phyloP scores from a whole-genome alignment of 192 early-diverging fungal genomes.

The Chytriomyces sp. region DNA sequence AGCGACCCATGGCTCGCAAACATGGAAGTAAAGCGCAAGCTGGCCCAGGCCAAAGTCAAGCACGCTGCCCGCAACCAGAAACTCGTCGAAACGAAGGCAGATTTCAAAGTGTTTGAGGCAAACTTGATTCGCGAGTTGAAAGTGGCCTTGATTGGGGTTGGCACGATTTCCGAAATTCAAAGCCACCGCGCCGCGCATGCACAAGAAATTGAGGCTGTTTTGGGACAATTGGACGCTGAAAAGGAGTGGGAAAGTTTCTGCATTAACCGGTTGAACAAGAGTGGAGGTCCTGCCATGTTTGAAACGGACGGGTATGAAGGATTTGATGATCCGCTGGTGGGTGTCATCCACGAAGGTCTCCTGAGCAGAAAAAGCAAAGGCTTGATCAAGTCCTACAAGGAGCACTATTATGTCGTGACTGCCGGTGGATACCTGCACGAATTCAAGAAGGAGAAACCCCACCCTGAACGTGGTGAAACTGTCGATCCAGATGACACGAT shows the following conservation, averaged over 20 bases:
- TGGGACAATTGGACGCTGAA: constrained; percentile 16
- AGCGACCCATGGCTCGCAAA: constrained; percentile 32
- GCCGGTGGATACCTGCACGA: constrained; percentile 33
- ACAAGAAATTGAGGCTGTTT: constrained; percentile 8
- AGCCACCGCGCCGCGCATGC: constrained; percentile 12
- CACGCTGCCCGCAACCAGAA: constrained; percentile 17
- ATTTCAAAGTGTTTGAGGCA: constrained; percentile 32
- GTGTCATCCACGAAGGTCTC: constrained; percentile 27
- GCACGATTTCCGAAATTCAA: constrained; percentile 8
- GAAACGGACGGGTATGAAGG: constrained; percentile 31
- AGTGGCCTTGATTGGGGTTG: constrained; percentile 24
- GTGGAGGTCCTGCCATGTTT: constrained; percentile 24
- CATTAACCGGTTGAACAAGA: constrained; percentile 11
- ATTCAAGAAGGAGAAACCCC: constrained; percentile 18
- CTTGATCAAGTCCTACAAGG: constrained; percentile 24
- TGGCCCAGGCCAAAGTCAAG: constrained; percentile 15
- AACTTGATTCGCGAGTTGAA: constrained; percentile 32
- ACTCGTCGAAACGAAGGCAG: constrained; percentile 21
- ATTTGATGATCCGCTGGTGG: constrained; percentile 24
- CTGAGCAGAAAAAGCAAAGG: constrained; percentile 24
- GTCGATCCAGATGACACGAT: constrained; percentile 15
- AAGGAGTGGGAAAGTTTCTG: constrained; percentile 29
- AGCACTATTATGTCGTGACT: constrained; percentile 33
- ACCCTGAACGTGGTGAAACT: constrained; percentile 1
- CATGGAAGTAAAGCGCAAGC: constrained; percentile 19